Evolutionary conservation across 1,284 basidiomycete species (phyloP), one percentile per base, ranked within the genome.

Genomic region (Sparassis latifolia): DNA sequence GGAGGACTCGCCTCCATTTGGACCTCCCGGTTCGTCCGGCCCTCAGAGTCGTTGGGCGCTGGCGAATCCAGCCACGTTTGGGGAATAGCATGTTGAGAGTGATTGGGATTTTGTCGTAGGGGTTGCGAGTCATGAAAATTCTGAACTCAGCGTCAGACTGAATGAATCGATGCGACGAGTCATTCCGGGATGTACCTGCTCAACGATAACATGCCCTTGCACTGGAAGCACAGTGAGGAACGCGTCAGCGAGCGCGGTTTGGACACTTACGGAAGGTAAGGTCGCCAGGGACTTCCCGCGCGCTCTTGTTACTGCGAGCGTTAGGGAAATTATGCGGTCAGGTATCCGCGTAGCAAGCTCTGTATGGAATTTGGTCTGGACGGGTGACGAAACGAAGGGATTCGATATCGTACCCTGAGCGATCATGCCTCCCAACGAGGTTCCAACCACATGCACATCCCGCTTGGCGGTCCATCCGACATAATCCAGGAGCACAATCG

Each of bases 401-500:
- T 20, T 20, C 20, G 20, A 20, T 10, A 29, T 27, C 30, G 10
- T 60, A 82, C 86, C 84, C 72, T 86, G 83, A 0, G 86, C 79
- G 52, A 92, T 91, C 90, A 92, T 92, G 10, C 92, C 92, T 4
- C 92, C 92, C 47, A 95, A 71, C 41, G 86, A 90, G 7, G 86
- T 71, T 1, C 92, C 90, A 10, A 92, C 84, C 20, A 95, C 66
- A 60, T 94, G 83, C 1, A 94, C 44, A 40, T 76, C 76, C 6
- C 75, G 72, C 39, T 78, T 65, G 7, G 63, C 72, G 0, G 76
- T 86, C 91, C 92, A 95, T 0, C 79, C 83, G 2, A 94, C 55
- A 56, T 82, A 77, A 55, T 92, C 75, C 5, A 93, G 70, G 10
- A 94, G 71, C 3, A 76, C 79, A 38, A 90, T 69, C 3, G 76